phyloP scores from a whole-genome alignment of 495 filamentous ascomycete species.

The Xylaria longipes region DNA sequence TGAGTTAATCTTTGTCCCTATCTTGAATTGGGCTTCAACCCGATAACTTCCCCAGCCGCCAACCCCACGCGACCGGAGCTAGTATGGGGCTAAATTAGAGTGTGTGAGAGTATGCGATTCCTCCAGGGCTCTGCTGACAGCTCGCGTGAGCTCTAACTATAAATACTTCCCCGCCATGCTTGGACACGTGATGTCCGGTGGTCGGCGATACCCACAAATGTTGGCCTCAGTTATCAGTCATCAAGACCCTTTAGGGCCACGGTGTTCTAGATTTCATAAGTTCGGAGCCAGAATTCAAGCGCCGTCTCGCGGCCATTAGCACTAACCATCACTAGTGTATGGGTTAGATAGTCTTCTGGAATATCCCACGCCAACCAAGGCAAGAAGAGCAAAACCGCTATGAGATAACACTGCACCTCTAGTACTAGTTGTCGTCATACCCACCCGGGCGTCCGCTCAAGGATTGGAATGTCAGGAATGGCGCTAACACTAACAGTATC shows the following conservation, averaged over 20 bases:
- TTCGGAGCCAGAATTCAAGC: neutral
- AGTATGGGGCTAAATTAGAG: slow-evolving; percentile 3
- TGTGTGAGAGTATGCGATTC: neutral
- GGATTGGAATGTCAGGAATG: neutral
- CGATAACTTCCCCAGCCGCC: neutral
- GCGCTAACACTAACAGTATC: neutral
- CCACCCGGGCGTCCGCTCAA: neutral
- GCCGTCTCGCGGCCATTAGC: neutral
- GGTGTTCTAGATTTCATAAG: neutral
- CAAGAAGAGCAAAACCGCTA: neutral
- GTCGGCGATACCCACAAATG: neutral
- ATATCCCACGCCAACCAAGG: neutral
- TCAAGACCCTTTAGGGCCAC: neutral
- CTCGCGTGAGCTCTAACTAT: slow-evolving; percentile 23
- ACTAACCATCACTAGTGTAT: slow-evolving; percentile 6
- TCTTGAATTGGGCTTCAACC: slow-evolving; percentile 7
- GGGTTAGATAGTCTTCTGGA: neutral
- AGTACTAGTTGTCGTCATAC: neutral
- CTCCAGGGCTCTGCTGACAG: neutral
- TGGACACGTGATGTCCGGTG: slow-evolving; percentile 4
- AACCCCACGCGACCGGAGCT: slow-evolving; percentile 14
- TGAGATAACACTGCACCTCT: neutral
- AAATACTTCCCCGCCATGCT: neutral
- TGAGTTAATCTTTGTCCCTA: slow-evolving; percentile 6
- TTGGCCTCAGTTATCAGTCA: neutral